Percentiles rank a stretch among this genome's conserved stretches.
These are phyloP conservation scores for Danielia reshetovae DNA, from an alignment of 805 yeast genomes.

Conservation along the genomic window DNA sequence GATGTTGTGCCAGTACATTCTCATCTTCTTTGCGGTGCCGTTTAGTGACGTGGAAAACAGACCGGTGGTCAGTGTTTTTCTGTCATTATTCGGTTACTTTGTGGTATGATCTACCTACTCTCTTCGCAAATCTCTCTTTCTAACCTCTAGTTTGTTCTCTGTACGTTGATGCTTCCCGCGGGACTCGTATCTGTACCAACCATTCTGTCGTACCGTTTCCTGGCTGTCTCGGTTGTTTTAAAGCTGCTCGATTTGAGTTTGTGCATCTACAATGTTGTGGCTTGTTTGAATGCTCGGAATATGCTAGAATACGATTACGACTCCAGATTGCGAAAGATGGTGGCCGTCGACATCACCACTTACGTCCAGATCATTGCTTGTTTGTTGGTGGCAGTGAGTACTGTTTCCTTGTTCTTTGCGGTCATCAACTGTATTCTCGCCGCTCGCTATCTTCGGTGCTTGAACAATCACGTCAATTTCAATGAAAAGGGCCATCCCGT, in stretches of 20 bases:
- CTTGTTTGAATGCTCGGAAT: slow-evolving; percentile 15
- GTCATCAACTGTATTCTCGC: no score
- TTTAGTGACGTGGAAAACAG: slow-evolving; percentile 31
- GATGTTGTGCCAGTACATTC: slow-evolving; percentile 27
- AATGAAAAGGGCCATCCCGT: no score
- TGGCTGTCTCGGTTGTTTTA: slow-evolving; percentile 15
- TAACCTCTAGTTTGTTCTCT: background rate
- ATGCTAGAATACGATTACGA: background rate
- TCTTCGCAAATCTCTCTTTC: background rate
- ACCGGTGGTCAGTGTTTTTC: slow-evolving; percentile 22
- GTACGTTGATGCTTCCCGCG: no score
- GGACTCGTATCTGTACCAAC: no score
- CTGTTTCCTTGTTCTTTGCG: slow-evolving; percentile 16
- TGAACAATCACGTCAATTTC: no score
- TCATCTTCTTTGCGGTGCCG: slow-evolving; percentile 29
- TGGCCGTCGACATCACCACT: slow-evolving; percentile 23
- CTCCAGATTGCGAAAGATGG: no score
- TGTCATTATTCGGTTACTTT: slow-evolving; percentile 15
- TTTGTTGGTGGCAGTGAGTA: slow-evolving; percentile 8
- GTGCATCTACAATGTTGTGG: slow-evolving; percentile 14
- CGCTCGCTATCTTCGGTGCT: slow-evolving; percentile 12
- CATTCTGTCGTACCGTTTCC: slow-evolving; percentile 11
- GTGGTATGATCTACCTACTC: no score
- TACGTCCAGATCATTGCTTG: slow-evolving; percentile 23
- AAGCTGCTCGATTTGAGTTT: slow-evolving; percentile 20